Percentiles rank a stretch among this genome's conserved stretches.
phyloP scores from a whole-genome alignment of 2,329 filamentous ascomycete species.

The Onygenales sp. region DNA sequence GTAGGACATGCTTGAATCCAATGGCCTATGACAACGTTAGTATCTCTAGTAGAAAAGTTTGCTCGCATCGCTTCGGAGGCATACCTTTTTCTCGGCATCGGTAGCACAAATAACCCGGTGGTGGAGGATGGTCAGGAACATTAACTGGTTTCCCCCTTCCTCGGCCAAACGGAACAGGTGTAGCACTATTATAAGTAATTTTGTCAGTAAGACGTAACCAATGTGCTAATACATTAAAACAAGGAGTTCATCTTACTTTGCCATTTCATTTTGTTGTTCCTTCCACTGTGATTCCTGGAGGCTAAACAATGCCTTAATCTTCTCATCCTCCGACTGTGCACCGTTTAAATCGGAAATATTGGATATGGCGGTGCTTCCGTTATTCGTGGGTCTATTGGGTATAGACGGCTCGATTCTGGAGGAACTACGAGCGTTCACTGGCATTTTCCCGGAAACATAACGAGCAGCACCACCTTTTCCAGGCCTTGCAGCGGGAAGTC shows the following conservation, averaged over 20 bases:
- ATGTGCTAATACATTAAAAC: neutral
- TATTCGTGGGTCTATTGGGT: conserved; percentile 30
- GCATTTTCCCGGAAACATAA: conserved; percentile 95
- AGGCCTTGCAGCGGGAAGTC: conserved; percentile 71
- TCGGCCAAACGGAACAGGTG: conserved; percentile 33
- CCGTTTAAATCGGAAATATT: conserved; percentile 57
- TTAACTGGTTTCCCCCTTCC: conserved; percentile 42
- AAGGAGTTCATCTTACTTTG: conserved; percentile 48
- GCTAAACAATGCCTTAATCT: conserved; percentile 83
- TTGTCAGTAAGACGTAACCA: conserved; percentile 19
- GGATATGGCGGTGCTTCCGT: conserved; percentile 30
- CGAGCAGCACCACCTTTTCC: conserved; percentile 85
- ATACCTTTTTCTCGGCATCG: conserved; percentile 82
- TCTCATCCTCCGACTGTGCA: conserved; percentile 86
- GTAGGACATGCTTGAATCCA: conserved; percentile 98
- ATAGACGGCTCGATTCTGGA: conserved; percentile 54
- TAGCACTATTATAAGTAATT: conserved; percentile 25
- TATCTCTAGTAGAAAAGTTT: conserved; percentile 1
- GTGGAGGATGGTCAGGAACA: conserved; percentile 86
- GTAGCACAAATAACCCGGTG: conserved; percentile 91
- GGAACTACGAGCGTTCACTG: conserved; percentile 73
- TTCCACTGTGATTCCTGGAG: conserved; percentile 87
- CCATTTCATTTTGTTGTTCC: conserved; percentile 86
- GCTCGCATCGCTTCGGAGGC: conserved; percentile 5
- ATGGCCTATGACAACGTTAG: conserved; percentile 50